phyloP scores from a whole-genome alignment of 768 basidiomycete genomes.

The Candolleomyces efflorescens region DNA sequence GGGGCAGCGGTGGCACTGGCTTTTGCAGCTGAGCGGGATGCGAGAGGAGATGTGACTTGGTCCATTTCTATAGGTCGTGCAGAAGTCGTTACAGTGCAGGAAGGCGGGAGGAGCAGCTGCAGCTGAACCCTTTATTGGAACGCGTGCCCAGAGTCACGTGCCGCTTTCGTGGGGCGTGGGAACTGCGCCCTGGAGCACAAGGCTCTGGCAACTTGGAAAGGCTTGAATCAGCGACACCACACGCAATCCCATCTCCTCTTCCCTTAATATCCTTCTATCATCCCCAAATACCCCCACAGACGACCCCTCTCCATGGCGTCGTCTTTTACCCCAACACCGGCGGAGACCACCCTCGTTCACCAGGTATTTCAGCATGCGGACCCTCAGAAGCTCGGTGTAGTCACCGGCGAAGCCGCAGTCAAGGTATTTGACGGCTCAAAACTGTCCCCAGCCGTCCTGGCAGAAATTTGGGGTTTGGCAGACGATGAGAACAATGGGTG shows the following conservation, averaged over 20 bases:
- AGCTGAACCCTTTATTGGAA: neutral
- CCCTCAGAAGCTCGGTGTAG: constrained; percentile 72
- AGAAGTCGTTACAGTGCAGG: constrained; percentile 16
- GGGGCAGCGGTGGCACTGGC: constrained; percentile 47
- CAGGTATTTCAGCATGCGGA: constrained; percentile 74
- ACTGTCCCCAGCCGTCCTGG: constrained; percentile 70
- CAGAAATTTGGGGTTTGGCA: constrained; percentile 91
- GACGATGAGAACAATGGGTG: constrained; percentile 94
- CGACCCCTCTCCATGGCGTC: constrained; percentile 35
- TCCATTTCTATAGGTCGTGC: constrained; percentile 48
- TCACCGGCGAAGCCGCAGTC: constrained; percentile 91
- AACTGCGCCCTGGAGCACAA: neutral
- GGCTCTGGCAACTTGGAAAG: neutral
- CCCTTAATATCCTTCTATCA: constrained; percentile 2
- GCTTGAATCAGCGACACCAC: constrained; percentile 8
- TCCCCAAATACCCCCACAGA: constrained; percentile 1
- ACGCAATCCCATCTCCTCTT: neutral
- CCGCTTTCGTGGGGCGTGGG: constrained; percentile 6
- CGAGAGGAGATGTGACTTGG: constrained; percentile 62
- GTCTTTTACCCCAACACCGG: constrained; percentile 41
- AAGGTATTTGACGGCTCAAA: constrained; percentile 81
- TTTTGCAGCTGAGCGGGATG: constrained; percentile 56
- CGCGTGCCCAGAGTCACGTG: constrained; percentile 5
- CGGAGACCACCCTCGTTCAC: constrained; percentile 58
- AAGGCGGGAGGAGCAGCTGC: neutral